Evolutionary conservation across 2,329 filamentous ascomycete genomes (phyloP).

Genomic region (Bimuria novae-zelandiae): DNA sequence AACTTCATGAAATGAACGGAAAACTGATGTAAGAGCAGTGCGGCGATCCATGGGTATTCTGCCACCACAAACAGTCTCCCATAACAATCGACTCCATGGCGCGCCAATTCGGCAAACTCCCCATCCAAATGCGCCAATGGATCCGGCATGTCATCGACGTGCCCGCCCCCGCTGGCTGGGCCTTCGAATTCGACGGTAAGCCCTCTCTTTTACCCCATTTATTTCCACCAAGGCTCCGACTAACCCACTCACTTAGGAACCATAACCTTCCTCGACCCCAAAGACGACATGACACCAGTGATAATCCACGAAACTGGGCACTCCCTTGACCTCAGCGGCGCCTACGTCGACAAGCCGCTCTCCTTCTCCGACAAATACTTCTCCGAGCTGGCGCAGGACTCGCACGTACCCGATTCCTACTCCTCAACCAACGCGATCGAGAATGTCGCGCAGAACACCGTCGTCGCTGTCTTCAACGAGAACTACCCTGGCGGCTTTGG

Average conservation of each 20-base stretch:
- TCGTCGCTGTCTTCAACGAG: conserved; percentile 19
- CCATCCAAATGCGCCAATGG: conserved; percentile 13
- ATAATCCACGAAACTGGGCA: conserved; percentile 25
- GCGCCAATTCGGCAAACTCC: conserved; percentile 9
- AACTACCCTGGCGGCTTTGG: conserved; percentile 18
- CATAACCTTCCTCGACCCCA: conserved; percentile 7
- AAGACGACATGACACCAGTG: conserved; percentile 13
- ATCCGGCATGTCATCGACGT: conserved; percentile 11
- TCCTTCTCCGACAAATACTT: conserved; percentile 15
- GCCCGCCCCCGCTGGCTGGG: conserved; percentile 1
- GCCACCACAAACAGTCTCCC: conserved; percentile 11
- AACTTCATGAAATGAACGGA: not conserved
- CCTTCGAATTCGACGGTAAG: conserved; percentile 9
- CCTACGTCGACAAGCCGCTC: conserved; percentile 12
- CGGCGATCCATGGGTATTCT: conserved; percentile 11
- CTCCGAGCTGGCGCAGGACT: conserved; percentile 16
- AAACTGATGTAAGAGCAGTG: conserved; percentile 10
- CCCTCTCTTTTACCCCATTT: no score
- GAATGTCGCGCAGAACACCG: conserved; percentile 24
- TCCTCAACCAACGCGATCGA: conserved; percentile 16
- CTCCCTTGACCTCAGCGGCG: conserved; percentile 18
- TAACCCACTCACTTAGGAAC: no score
- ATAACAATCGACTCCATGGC: conserved; percentile 11
- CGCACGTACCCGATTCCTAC: conserved; percentile 20
- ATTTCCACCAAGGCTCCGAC: no score